Base-by-base conservation (phyloP, 2,329 filamentous ascomycete genomes). In the Epichloe uncinata region DNA sequence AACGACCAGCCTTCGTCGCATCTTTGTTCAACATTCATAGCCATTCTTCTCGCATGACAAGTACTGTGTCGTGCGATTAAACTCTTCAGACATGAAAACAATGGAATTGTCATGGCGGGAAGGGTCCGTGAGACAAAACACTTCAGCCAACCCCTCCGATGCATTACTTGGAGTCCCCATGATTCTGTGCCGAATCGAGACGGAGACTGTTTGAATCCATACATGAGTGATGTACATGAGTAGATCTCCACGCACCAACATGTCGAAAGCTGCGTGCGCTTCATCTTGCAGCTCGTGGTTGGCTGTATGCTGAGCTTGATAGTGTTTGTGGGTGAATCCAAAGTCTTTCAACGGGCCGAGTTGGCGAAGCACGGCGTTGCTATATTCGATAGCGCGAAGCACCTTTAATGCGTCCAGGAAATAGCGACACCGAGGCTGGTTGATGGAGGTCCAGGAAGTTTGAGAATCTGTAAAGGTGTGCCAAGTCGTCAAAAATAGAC, bases 21-120 rank as follows among this genome's bases (percentile, higher is more conserved):
- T 30, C 26, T 30, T 30, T 30, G 26, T 30, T 30, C 26, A 3
- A 30, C 26, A 8, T 30, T 8, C 2, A 30, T 30, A 30, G 26
- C 26, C 7, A 26, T 30, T 30, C 7, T 30, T 30, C 26, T 30
- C 26, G 7, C 26, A 30, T 30, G 7, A 30, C 26, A 30, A 30
- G 43, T 52, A 88, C 58, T 87, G 82, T 1, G 83, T 87, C 3
- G 81, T 85, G 36, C 77, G 73, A 56, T 85, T 77, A 56, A 87
- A 88, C 64, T 85, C 83, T 71, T 87, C 81, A 0, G 82, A 87
- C 15, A 82, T 82, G 64, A 88, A 87, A 2, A 87, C 78, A 52
- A 87, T 85, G 1, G 84, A 84, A 60, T 87, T 87, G 54, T 87
- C 84, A 3, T 73, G 69, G 51, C 83, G 71, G 2, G 81, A 84